Conservation (phyloP, 495 filamentous ascomycete genomes). For the Podospora didyma region DNA sequence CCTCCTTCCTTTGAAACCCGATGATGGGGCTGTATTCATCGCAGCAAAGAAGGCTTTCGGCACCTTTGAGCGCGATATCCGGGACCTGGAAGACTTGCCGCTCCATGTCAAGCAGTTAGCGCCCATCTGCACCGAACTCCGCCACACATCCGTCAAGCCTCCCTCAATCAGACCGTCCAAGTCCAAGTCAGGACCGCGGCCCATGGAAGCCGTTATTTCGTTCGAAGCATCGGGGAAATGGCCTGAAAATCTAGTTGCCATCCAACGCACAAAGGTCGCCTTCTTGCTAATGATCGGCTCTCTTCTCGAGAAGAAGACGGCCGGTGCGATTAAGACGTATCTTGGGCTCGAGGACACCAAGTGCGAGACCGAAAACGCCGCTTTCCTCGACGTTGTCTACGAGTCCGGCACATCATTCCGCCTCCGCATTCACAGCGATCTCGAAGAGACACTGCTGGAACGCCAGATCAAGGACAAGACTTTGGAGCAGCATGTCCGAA, state of each 20-base stretch:
- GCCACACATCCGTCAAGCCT: constrained; percentile 62
- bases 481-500: constrained; percentile 54
- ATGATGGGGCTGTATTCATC: constrained; percentile 50
- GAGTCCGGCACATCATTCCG: constrained; percentile 63
- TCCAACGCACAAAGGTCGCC: constrained; percentile 90
- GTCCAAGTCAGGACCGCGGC: constrained; percentile 32
- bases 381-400: constrained; percentile 80
- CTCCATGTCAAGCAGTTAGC: constrained; percentile 74
- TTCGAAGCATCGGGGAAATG: constrained; percentile 92
- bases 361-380: constrained; percentile 63
- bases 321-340: constrained; percentile 49
- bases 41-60: constrained; percentile 56
- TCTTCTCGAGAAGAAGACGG: constrained; percentile 53
- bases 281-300: constrained; percentile 81
- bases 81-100: constrained; percentile 72
- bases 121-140: constrained; percentile 64
- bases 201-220: constrained; percentile 68
- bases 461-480: constrained; percentile 70
- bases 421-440: constrained; percentile 72
- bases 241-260: constrained; percentile 85
- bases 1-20: constrained; percentile 45
- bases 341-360: constrained; percentile 77
- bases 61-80: constrained; percentile 66
- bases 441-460: constrained; percentile 78
- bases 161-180: constrained; percentile 40